Conservation (phyloP, 2,329 filamentous ascomycete genomes). For the Hypoxylon sp. region DNA sequence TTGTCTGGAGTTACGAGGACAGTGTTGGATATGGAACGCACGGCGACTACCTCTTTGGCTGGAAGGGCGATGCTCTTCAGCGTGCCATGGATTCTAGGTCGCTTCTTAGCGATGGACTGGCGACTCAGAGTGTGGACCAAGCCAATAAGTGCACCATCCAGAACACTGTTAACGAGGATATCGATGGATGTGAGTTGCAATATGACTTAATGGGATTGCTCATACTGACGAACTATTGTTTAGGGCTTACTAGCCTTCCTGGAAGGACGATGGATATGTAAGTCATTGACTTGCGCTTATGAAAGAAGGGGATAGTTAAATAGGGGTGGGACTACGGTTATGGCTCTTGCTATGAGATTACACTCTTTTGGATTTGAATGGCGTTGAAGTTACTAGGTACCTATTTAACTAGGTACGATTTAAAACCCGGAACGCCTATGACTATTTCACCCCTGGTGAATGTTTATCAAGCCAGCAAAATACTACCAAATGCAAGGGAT, state of each 20-base stretch:
- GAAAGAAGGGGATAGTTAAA: too few relatives aligned
- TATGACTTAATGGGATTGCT: not conserved
- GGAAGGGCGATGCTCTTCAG: slow-evolving; percentile 49
- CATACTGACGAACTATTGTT: slow-evolving; percentile 9
- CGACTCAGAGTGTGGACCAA: slow-evolving; percentile 42
- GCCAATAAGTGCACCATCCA: slow-evolving; percentile 41
- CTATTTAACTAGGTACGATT: too few relatives aligned
- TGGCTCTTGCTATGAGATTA: too few relatives aligned
- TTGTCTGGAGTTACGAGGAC: slow-evolving; percentile 48
- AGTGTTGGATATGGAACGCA: slow-evolving; percentile 44
- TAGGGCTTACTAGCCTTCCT: slow-evolving; percentile 34
- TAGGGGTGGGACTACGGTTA: too few relatives aligned
- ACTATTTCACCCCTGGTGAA: too few relatives aligned
- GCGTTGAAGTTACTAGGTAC: too few relatives aligned
- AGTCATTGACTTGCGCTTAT: too few relatives aligned
- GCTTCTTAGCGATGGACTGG: slow-evolving; percentile 45
- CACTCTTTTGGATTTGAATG: too few relatives aligned
- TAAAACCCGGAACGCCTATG: too few relatives aligned
- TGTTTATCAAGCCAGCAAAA: too few relatives aligned
- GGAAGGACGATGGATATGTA: slow-evolving; percentile 32
- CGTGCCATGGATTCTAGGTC: slow-evolving; percentile 51
- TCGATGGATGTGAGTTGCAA: slow-evolving; percentile 45
- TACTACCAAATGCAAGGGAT: too few relatives aligned
- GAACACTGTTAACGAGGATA: slow-evolving; percentile 42
- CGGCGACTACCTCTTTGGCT: slow-evolving; percentile 44